A percentile compares a stretch with the other conserved stretches of the same genome.
phyloP scores from a whole-genome alignment of 257 asterid species.

The Echium plantagineum region DNA sequence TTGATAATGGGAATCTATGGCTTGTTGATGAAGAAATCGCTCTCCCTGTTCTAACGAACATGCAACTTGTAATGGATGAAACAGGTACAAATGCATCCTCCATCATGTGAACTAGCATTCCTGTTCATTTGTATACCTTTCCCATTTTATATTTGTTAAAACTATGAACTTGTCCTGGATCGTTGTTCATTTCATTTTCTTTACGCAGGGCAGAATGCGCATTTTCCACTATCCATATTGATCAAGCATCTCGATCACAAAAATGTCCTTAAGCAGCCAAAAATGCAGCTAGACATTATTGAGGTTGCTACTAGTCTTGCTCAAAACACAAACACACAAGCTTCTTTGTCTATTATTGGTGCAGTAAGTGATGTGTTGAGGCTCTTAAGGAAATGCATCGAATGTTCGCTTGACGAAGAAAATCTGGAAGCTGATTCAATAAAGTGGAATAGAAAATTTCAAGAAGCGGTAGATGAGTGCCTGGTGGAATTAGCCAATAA shows the following conservation, averaged over 20 bases:
- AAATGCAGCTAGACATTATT: slow-evolving; percentile 86
- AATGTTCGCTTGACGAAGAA: slow-evolving; percentile 66
- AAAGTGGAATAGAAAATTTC: slow-evolving; percentile 68
- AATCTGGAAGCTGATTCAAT: slow-evolving; percentile 61
- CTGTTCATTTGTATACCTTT: neutral
- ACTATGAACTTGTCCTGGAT: neutral
- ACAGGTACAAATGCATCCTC: slow-evolving; percentile 43
- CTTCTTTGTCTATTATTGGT: slow-evolving; percentile 73
- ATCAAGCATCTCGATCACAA: slow-evolving; percentile 96
- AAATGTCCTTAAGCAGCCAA: slow-evolving; percentile 76
- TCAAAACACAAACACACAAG: slow-evolving; percentile 52
- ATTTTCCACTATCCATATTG: slow-evolving; percentile 69
- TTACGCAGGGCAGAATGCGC: slow-evolving; percentile 69
- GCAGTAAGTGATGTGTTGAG: slow-evolving; percentile 89
- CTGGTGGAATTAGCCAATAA: slow-evolving; percentile 65
- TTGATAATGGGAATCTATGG: slow-evolving; percentile 74
- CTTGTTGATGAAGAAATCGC: slow-evolving; percentile 59
- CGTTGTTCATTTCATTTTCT: neutral
- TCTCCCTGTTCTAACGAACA: slow-evolving; percentile 78
- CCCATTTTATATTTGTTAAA: neutral
- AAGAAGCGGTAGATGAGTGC: slow-evolving; percentile 76
- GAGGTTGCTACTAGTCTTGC: slow-evolving; percentile 64
- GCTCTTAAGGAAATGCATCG: slow-evolving; percentile 90
- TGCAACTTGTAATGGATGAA: slow-evolving; percentile 81
- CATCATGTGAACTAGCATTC: neutral